phyloP scores from a whole-genome alignment of 345 rosid species.

The Cochlearia excelsa region DNA sequence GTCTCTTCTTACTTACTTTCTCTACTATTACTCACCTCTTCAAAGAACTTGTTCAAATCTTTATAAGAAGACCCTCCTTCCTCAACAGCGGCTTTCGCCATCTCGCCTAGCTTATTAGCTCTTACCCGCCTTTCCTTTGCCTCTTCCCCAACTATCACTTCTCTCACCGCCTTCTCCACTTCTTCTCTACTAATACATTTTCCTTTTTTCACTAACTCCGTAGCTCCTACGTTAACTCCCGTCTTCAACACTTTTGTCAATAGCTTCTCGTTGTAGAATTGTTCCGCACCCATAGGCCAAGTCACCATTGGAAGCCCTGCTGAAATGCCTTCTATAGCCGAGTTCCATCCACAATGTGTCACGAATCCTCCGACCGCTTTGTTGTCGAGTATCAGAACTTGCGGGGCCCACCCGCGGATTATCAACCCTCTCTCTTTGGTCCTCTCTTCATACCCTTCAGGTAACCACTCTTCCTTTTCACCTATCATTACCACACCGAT shows the following conservation, averaged over 20 bases:
- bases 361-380: slow-evolving; percentile 52
- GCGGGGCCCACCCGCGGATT: slow-evolving; percentile 63
- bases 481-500: background rate
- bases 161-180: slow-evolving; percentile 40
- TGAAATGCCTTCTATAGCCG: slow-evolving; percentile 45
- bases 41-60: slow-evolving; percentile 32
- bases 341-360: slow-evolving; percentile 66
- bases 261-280: slow-evolving; percentile 55
- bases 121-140: slow-evolving; percentile 32
- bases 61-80: slow-evolving; percentile 40
- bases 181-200: slow-evolving; percentile 37
- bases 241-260: slow-evolving; percentile 39
- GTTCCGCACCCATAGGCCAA: slow-evolving; percentile 47
- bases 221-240: slow-evolving; percentile 45
- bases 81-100: slow-evolving; percentile 33
- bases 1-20: slow-evolving; percentile 5
- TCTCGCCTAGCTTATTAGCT: slow-evolving; percentile 30
- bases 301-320: slow-evolving; percentile 57
- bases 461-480: slow-evolving; percentile 41
- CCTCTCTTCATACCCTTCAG: slow-evolving; percentile 41
- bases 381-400: slow-evolving; percentile 57
- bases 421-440: slow-evolving; percentile 43
- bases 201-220: slow-evolving; percentile 29
- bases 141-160: slow-evolving; percentile 34
- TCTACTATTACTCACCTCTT: slow-evolving; percentile 17